Base-by-base conservation (phyloP, 768 basidiomycete species). In the Filobasidium wieringae region DNA sequence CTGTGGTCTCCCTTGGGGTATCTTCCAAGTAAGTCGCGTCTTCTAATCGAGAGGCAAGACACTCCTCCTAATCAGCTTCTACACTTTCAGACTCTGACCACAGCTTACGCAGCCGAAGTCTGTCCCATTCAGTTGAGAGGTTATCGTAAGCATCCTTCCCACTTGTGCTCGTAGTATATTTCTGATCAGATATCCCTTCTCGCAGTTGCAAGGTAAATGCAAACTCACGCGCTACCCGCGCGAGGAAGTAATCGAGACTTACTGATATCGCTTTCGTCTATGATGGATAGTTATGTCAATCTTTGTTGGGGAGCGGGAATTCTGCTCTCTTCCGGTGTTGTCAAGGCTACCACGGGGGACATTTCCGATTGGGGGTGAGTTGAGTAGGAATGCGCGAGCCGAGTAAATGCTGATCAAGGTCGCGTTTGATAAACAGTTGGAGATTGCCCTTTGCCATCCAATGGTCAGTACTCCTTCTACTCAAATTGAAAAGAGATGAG, bases 1-100 rank as follows among this genome's bases (percentile, higher is more conserved):
- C 26, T 71, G 57, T 51, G 68, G 74, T 59, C 68, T 75, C 34
- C 73, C 73, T 7, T 74, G 70, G 70, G 70, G 72, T 50, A 58
- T 45, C 30, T 61, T 41, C 37, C 27, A 32, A 24, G 7, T 49
- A 4, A n/a, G 30, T 31, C 26, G 12, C 19, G 15, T 49, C 0
- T 6, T 26, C n/a, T 24, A 15, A 7, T 14, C 15, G 14, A 15
- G 12, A 17, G 1, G 14, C 27, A 5, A 17, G 17, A 7, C 2
- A 12, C 37, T 36, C 4, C 1, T 34, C 26, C 17, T 24, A 19
- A 24, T 52, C 17, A 19, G 1, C 19, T 34, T 34, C 51, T 33
- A 15, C 53, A 57, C 33, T 63, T 59, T 58, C 61, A 64, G 36
- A 68, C 58, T 56, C 59, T 73, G 51, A 63, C 68, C 4, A 61